Base-by-base conservation (phyloP, 2,329 filamentous ascomycete species). In the Microdochium nivale region DNA sequence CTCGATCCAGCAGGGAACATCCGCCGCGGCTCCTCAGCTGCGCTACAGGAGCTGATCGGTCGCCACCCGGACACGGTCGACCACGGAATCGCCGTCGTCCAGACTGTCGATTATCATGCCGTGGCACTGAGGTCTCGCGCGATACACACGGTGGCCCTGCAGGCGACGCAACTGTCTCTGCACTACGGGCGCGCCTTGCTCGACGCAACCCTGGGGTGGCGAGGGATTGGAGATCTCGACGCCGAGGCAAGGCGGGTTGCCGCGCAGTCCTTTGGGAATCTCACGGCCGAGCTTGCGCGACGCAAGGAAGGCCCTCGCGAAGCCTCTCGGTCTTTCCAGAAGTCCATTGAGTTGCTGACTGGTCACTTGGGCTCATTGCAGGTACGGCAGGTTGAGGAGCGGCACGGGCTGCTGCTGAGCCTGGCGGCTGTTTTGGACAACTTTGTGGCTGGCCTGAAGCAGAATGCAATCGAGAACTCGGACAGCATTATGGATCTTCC, bases 1-100 rank as follows among this genome's bases (percentile, higher is more conserved):
- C 76, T 96, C 7, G 94, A 99, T 63, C 86, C 92, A 1, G 86
- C 89, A 11, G 94, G 94, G 3, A 99, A 99, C 59, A 96, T 99
- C 59, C 80, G 94, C 50, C 82, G 94, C 58, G 94, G 92, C 3
- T 86, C 92, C 27, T 97, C 94, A 25, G 94, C 94, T 44, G 94
- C 94, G 2, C 72, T 99, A 35, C 94, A 99, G 64, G 94, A 99
- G 65, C 77, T 99, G 14, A 87, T 97, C 53, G 94, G 94, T 11
- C 83, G 94, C 10, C 92, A 99, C 68, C 92, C 94, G 0, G 86
- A 96, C 60, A 90, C 81, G 0, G 82, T 97, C 32, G 74, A 79
- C 16, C 76, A 90, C 60, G 94, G 92, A 0, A 97, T 99, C 52
- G 70, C 82, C 43, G 77, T 97, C 2, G 90, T 97, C 0, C 94